These are phyloP conservation scores for Fusarium beomiforme DNA, from an alignment of 2,329 filamentous ascomycete species.

Conservation along the genomic window DNA sequence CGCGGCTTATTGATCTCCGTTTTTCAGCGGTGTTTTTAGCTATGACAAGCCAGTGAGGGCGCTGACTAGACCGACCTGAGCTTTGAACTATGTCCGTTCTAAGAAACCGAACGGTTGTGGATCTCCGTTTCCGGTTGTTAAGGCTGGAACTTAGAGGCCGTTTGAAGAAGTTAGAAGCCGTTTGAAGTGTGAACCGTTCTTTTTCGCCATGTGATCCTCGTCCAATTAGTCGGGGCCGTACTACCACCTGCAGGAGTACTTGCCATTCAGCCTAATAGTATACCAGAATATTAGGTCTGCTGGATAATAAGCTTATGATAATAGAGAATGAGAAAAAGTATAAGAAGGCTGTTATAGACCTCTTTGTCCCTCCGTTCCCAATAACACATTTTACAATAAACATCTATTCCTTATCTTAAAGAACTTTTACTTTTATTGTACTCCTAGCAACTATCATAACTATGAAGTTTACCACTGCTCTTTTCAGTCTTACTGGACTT, in stretches of 20 bases:
- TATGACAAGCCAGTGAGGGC: neutral
- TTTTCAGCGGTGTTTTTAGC: neutral
- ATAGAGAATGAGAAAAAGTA: neutral
- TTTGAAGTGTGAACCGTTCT: neutral
- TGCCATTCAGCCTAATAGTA: neutral
- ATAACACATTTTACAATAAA: neutral
- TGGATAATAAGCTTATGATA: neutral
- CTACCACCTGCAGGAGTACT: neutral
- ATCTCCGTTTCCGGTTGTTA: neutral
- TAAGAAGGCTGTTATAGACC: neutral
- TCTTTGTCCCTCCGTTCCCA: too few species aligned
- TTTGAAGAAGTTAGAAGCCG: neutral
- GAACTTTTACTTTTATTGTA: neutral
- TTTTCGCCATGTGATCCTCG: neutral
- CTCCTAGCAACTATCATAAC: neutral
- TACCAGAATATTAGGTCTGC: neutral
- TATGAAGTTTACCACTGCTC: neutral
- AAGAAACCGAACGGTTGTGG: neutral
- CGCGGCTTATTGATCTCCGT: neutral
- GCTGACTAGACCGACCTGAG: neutral
- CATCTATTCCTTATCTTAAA: neutral
- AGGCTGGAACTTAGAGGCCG: neutral
- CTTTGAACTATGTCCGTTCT: neutral
- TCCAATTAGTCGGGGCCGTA: neutral
- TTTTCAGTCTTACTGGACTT: neutral